phyloP scores from a whole-genome alignment of 306 rosid genomes.

The Geum urbanum region DNA sequence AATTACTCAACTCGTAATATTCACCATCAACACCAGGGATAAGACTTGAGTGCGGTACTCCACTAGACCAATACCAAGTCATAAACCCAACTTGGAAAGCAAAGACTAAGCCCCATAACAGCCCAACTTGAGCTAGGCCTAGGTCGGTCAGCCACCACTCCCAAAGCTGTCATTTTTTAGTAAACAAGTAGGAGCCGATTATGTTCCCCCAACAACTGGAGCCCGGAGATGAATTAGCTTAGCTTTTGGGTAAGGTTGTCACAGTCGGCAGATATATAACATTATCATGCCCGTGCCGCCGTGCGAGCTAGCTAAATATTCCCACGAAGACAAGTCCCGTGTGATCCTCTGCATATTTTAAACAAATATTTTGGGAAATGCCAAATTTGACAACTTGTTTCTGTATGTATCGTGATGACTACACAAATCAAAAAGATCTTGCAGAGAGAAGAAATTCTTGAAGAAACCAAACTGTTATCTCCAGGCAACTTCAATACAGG shows the following conservation, averaged over 20 bases:
- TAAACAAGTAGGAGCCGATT: background rate
- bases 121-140: background rate
- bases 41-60: too few relatives aligned
- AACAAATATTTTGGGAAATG: background rate
- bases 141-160: conserved; percentile 5
- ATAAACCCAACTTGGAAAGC: background rate
- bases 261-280: background rate
- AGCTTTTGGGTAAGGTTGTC: background rate
- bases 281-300: background rate
- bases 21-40: too few relatives aligned
- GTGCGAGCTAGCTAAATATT: background rate
- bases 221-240: background rate
- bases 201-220: background rate
- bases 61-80: too few relatives aligned
- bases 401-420: background rate
- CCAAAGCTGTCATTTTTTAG: background rate
- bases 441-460: background rate
- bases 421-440: background rate
- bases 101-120: background rate
- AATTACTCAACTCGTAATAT: too few relatives aligned
- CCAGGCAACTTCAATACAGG: too few relatives aligned
- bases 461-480: background rate
- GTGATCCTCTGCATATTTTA: background rate
- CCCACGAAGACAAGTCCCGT: background rate
- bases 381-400: background rate